Evolutionary conservation across 2,329 filamentous ascomycete species (phyloP), one percentile per base, ranked within the genome.

Genomic region (Mycocentrospora acerina): DNA sequence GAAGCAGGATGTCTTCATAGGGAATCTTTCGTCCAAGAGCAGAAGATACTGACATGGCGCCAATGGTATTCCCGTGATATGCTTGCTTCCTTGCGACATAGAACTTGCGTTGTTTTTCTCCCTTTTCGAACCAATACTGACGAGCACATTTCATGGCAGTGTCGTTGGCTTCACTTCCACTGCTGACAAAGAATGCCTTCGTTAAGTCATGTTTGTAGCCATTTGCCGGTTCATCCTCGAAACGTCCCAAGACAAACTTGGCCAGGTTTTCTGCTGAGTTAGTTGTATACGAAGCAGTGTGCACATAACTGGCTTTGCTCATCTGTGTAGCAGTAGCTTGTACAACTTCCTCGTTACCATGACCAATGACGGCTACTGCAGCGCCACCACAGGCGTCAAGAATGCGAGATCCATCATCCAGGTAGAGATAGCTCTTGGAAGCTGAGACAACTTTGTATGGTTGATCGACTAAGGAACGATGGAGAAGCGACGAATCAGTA

Each of bases 61-160:
- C 85, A 1, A 90, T 60, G 0, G 83, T 87, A 29, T 75, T 81
- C 3, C 85, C 85, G 55, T 88, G 85, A 54, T 85, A 88, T 12
- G 78, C 81, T 16, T 79, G 73, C 26, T 76, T 66, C 11, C 85
- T 74, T 4, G 79, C 72, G 48, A 88, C 83, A 62, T 82, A 85
- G 37, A 76, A 74, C 2, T 73, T 62, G 1, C 75, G 71, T 49
- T 85, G 68, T 6, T 70, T 71, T 0, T 70, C 65, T 2, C 66
- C 51, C 16, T 78, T 71, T 58, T 85, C 82, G 11, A 67, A 57
- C 45, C 66, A 73, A 46, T 76, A 78, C 46, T 79, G 75, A 7
- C 70, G 56, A 0, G 73, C 72, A 4, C 76, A 51, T 46, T 79
- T 78, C 34, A 78, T 46, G 0, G 71, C 70, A 0, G 73, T 65